phyloP scores from a whole-genome alignment of 2,329 filamentous ascomycete species.

The Pseudogymnoascus sp. region DNA sequence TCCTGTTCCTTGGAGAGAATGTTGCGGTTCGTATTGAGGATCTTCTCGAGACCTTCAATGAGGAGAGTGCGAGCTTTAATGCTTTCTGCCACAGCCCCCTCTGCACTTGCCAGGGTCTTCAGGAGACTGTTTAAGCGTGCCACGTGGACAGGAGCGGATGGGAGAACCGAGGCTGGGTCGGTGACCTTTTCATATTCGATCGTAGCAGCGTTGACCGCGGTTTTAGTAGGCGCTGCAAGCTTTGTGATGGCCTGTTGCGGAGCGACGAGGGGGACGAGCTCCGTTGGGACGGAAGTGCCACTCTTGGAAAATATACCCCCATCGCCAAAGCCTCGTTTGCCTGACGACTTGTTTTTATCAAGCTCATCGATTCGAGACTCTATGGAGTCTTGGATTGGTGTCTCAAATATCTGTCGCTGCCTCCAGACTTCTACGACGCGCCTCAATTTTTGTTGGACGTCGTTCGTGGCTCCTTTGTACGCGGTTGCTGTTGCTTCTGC shows the following conservation, averaged over 20 bases:
- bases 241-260: conserved; percentile 70
- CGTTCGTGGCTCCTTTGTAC: conserved; percentile 79
- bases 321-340: conserved; percentile 48
- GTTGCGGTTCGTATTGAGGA: conserved; percentile 66
- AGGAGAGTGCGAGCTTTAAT: conserved; percentile 77
- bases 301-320: conserved; percentile 64
- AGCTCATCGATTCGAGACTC: conserved; percentile 69
- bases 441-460: conserved; percentile 80
- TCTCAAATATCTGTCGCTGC: conserved; percentile 76
- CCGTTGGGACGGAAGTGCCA: conserved; percentile 57
- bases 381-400: conserved; percentile 69
- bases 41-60: conserved; percentile 72
- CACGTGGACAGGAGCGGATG: conserved; percentile 83
- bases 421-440: conserved; percentile 94
- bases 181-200: conserved; percentile 79
- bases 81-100: conserved; percentile 80
- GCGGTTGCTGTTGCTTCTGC: conserved; percentile 85
- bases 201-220: conserved; percentile 62
- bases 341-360: conserved; percentile 50
- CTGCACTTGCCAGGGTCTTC: conserved; percentile 79
- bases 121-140: conserved; percentile 84
- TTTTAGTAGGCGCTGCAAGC: conserved; percentile 59
- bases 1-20: conserved; percentile 64
- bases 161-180: conserved; percentile 59
- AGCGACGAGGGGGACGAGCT: conserved; percentile 68